A percentile compares a stretch with the other conserved stretches of the same genome.
Evolutionary conservation across 1,284 basidiomycete species (phyloP).

Genomic region (Ganoderma lucidum): DNA sequence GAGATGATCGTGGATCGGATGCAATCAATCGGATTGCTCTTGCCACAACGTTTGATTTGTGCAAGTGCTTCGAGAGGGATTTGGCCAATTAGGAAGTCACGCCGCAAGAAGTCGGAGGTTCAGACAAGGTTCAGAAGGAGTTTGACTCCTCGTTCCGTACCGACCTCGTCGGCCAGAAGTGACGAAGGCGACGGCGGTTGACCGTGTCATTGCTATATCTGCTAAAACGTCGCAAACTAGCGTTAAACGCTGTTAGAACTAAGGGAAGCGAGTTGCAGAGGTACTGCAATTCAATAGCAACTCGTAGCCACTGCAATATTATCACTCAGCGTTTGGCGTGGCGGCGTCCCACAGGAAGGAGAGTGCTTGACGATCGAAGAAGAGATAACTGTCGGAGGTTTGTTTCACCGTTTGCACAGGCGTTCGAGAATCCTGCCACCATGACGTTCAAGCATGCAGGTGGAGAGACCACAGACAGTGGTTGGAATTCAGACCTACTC

Average conservation of each 20-base stretch:
- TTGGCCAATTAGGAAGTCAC: not conserved
- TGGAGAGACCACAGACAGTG: not conserved
- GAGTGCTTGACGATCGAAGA: not conserved
- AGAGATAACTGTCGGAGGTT: not conserved
- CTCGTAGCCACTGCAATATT: not conserved
- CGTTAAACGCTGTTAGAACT: not conserved
- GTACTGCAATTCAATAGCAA: not conserved
- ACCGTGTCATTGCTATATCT: not conserved
- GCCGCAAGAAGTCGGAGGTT: not conserved
- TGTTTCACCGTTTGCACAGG: not conserved
- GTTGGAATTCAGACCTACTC: not conserved
- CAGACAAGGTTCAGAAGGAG: not conserved
- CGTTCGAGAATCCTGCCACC: not conserved
- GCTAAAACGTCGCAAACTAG: conserved; percentile 2
- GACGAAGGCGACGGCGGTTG: not conserved
- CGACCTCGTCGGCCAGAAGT: not conserved
- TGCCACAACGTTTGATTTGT: not conserved
- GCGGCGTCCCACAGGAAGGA: not conserved
- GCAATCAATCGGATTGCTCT: not conserved
- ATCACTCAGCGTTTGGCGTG: not conserved
- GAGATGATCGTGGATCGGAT: not conserved
- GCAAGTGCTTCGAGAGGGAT: not conserved
- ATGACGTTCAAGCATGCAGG: not conserved
- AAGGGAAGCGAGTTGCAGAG: not conserved
- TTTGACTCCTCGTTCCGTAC: not conserved